Evolutionary conservation across 2,329 filamentous ascomycete genomes (phyloP).

Genomic region (Tolypocladium endophyticum): DNA sequence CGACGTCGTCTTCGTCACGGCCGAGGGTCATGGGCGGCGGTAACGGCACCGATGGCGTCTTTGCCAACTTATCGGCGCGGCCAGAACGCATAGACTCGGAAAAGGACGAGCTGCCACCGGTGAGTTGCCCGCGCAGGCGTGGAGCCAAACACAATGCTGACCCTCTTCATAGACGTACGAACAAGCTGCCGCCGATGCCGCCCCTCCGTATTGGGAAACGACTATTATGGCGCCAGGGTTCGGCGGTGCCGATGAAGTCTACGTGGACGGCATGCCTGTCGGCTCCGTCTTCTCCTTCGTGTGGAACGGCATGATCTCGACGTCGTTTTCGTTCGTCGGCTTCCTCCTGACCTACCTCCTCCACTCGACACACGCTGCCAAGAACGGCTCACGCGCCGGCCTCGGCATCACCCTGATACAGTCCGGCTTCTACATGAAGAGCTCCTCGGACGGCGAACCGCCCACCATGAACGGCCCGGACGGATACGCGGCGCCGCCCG

Average conservation of each 20-base stretch:
- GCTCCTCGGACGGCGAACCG: constrained; percentile 33
- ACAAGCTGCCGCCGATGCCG: constrained; percentile 91
- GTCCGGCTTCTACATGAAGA: constrained; percentile 93
- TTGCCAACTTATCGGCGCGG: constrained; percentile 88
- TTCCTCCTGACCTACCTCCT: constrained; percentile 97
- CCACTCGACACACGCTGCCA: constrained; percentile 95
- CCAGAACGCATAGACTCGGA: constrained; percentile 70
- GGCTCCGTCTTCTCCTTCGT: constrained; percentile 79
- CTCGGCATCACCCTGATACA: constrained; percentile 93
- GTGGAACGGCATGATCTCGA: constrained; percentile 93
- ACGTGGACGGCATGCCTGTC: constrained; percentile 90
- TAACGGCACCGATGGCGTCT: constrained; percentile 85
- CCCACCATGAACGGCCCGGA: constrained; percentile 39
- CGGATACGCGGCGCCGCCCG: constrained; percentile 59
- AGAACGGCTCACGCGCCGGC: constrained; percentile 90
- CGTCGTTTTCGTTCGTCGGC: constrained; percentile 93
- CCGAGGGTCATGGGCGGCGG: constrained; percentile 54
- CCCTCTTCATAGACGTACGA: constrained; percentile 67
- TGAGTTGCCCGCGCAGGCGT: constrained; percentile 38
- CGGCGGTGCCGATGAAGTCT: constrained; percentile 86
- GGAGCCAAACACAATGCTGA: constrained; percentile 19
- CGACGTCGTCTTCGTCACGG: constrained; percentile 28
- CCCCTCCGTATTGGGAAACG: constrained; percentile 98
- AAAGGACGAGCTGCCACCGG: constrained; percentile 84
- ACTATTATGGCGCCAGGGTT: constrained; percentile 91